These are phyloP conservation scores for Solanum bulbocastanum DNA, from an alignment of 257 asterid genomes.

Conservation along the genomic window DNA sequence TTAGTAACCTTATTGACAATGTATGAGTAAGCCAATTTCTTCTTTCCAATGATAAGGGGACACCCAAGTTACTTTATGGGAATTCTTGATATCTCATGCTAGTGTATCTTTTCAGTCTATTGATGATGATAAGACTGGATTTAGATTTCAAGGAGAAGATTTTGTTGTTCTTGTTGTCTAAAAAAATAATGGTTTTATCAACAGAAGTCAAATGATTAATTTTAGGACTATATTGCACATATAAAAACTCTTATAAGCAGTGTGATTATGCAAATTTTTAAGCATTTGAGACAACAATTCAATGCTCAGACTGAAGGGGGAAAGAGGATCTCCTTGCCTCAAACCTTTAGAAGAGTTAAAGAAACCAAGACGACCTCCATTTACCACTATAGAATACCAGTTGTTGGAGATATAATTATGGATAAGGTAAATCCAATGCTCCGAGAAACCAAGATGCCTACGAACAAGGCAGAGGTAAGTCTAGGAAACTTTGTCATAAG, in stretches of 20 bases:
- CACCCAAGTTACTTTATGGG: neutral
- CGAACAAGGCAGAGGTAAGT: no score
- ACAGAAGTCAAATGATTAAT: no score
- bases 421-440: neutral
- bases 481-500: no score
- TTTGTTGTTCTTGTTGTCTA: neutral
- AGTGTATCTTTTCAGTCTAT: neutral
- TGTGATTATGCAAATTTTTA: no score
- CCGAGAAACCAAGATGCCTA: neutral
- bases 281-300: no score
- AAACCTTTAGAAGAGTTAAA: no score
- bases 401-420: neutral
- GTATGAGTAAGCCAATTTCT: neutral
- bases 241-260: no score
- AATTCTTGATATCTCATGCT: neutral
- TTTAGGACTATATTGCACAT: no score
- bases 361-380: neutral
- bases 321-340: no score
- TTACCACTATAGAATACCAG: neutral
- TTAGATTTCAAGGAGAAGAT: neutral
- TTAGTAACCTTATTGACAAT: neutral
- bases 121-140: no score
- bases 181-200: no score
- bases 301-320: neutral
- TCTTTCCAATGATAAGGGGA: neutral